Base-by-base conservation (phyloP, 2,329 filamentous ascomycete genomes). In the Tolypocladium tundrense region DNA sequence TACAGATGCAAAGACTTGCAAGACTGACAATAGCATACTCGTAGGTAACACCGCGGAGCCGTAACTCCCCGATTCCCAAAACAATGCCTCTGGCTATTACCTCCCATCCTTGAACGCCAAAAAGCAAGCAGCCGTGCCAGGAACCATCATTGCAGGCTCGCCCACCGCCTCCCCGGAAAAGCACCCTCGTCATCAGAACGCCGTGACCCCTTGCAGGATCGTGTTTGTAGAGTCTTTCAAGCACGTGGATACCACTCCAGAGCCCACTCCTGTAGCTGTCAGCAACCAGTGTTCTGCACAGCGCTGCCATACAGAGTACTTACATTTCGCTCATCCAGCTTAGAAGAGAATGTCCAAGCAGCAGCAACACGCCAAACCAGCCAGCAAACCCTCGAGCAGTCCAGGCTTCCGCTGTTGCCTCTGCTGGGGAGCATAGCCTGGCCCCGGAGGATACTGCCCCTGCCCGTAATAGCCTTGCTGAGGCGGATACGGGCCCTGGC, bases 331-430 rank as follows among this genome's bases (percentile, higher is more conserved):
- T 6, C 19, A 8, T 13, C 16, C 27, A 35, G 39, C 58, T 69
- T 78, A 84, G 65, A 82, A 83, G n/a, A 84, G 66, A 51, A 74
- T 72, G 62, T 84, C 81, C 65, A 84, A 67, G 66, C 81, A 84
- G 70, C 81, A 84, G 67, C 81, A 84, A 68, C 80, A 83, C 1
- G 81, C 81, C 60, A 81, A 66, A 61, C 74, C 73, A 19, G 78
- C 81, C 19, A 82, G 63, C 56, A 82, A 66, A 48, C 77, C 78
- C 40, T 75, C 75, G 48, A 81, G 63, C 57, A 75, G 62, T 52
- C 76, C 72, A 33, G 68, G 62, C 58, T 64, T 65, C 50, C 68
- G 67, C 53, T 69, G 69, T 61, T 66, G 69, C 63, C 63, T 67
- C 57, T 71, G 62, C 54, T 70, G 66, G n/a, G 67, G 71, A 21